Evolutionary conservation across 1,284 basidiomycete species (phyloP), one percentile per base, ranked within the genome.

Genomic region (Puccinia triticina): DNA sequence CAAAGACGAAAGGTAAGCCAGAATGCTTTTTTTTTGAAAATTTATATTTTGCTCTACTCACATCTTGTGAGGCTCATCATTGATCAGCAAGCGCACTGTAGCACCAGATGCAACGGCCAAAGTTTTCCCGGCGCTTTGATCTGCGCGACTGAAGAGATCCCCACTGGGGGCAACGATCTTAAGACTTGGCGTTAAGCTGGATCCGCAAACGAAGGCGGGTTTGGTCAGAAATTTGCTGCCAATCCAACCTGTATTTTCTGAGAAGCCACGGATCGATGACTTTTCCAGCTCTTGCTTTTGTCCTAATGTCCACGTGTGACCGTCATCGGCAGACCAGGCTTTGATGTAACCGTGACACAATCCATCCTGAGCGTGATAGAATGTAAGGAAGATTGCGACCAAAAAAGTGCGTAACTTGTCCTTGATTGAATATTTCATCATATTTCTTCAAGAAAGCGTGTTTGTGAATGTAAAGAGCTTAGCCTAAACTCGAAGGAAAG

Each of bases 171-270:
- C 26, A 18, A 55, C 80, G 14, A 82, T 40, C 37, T 66, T 75
- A 16, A 66, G 40, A 76, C 72, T 75, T 8, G 80, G 80, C 3
- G 80, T 82, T 18, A 64, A 53, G 34, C 59, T 34, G 37, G 59
- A 75, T 26, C 80, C 73, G 55, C 80, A 82, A 11, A 67, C 64
- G 48, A 82, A 76, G 18, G 72, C 80, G 10, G 80, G 72, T 43
- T 67, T 76, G 26, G 59, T 75, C 21, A 82, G 46, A 29, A 76
- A 82, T 48, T 82, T 46, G 61, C 72, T 75, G 26, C 80, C 80
- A 48, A 82, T 76, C 80, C 80, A 75, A 21, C 80, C 80, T 2
- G 80, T 82, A 40, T 82, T 82, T 26, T 76, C 57, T 32, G 80
- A 74, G 72, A 74, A 74, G 21, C 72, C 72, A 16, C 72, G 72